A percentile compares a stretch with the other conserved stretches of the same genome.
Evolutionary conservation across 129 eudicot genomes (phyloP).

Genomic region (Glebionis coronaria): DNA sequence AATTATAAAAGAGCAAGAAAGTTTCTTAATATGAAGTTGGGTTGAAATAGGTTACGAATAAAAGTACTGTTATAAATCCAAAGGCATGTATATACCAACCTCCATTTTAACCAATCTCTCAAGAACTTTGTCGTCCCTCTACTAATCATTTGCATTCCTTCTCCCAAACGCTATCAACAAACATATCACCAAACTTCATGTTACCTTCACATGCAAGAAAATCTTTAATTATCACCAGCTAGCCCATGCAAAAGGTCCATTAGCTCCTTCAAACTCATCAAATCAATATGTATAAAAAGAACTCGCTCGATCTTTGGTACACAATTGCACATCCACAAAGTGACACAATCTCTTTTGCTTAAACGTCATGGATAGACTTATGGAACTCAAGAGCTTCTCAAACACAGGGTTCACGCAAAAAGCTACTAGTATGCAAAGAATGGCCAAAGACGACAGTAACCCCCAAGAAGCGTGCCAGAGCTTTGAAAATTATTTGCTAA

Average conservation of each 20-base stretch:
- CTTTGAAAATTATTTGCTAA: conserved; percentile 60
- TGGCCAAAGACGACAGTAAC: neutral
- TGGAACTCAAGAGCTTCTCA: conserved; percentile 64
- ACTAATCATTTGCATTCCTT: conserved; percentile 23
- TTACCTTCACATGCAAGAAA: conserved; percentile 57
- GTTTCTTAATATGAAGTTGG: too few species aligned
- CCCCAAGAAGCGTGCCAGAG: too few species aligned
- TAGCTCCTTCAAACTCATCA: conserved; percentile 42
- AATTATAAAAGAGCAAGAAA: too few species aligned
- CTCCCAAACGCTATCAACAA: neutral
- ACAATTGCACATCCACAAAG: neutral
- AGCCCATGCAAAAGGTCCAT: conserved; percentile 52
- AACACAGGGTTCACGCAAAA: conserved; percentile 33
- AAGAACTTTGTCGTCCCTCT: conserved; percentile 16
- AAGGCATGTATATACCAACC: too few species aligned
- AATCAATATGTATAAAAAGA: conserved; percentile 43
- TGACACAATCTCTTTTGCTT: conserved; percentile 17
- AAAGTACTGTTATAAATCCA: too few species aligned
- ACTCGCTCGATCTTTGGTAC: conserved; percentile 16
- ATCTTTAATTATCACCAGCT: conserved; percentile 28
- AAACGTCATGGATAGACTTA: conserved; percentile 48
- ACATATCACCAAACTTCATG: conserved; percentile 35
- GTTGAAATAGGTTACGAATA: too few species aligned
- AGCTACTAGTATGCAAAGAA: conserved; percentile 18
- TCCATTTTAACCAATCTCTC: conserved; percentile 27